phyloP scores from a whole-genome alignment of 495 filamentous ascomycete genomes.

The Penicillium arizonense region DNA sequence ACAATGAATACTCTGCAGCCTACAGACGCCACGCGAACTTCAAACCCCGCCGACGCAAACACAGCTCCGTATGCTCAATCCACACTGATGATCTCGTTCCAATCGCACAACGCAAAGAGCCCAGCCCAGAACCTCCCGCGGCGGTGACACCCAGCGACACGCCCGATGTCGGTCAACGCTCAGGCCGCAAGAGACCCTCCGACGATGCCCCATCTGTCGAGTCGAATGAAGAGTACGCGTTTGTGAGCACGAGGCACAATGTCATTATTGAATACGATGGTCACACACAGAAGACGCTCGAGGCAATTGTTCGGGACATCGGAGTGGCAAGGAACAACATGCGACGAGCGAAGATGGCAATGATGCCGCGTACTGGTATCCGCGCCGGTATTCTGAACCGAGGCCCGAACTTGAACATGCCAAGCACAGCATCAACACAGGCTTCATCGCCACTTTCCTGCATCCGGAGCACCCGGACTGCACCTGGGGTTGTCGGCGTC shows the following conservation, averaged over 20 bases:
- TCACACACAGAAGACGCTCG: slow-evolving; percentile 76
- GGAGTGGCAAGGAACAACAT: slow-evolving; percentile 78
- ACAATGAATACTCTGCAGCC: slow-evolving; percentile 59
- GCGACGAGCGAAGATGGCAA: slow-evolving; percentile 65
- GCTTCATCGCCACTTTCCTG: slow-evolving; percentile 7
- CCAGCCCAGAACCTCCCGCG: slow-evolving; percentile 11
- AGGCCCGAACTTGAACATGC: slow-evolving; percentile 1
- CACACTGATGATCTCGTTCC: slow-evolving; percentile 32
- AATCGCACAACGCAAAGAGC: slow-evolving; percentile 17
- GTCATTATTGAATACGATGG: slow-evolving; percentile 89
- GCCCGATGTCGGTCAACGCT: slow-evolving; percentile 13
- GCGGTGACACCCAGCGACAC: slow-evolving; percentile 7
- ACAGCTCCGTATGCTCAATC: slow-evolving; percentile 51
- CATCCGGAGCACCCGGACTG: slow-evolving; percentile 33
- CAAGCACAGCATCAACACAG: neutral
- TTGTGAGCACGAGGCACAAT: slow-evolving; percentile 71
- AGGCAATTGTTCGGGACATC: slow-evolving; percentile 75
- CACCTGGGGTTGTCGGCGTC: slow-evolving; percentile 17
- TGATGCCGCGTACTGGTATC: slow-evolving; percentile 19
- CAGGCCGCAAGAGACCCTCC: slow-evolving; percentile 27
- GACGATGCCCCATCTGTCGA: slow-evolving; percentile 30
- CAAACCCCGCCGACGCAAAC: slow-evolving; percentile 34
- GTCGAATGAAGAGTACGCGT: slow-evolving; percentile 39
- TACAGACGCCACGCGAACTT: slow-evolving; percentile 30
- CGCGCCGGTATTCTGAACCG: slow-evolving; percentile 19